Evolutionary conservation across 208 protist species (phyloP).

Genomic region (Leishmania guyanensis): DNA sequence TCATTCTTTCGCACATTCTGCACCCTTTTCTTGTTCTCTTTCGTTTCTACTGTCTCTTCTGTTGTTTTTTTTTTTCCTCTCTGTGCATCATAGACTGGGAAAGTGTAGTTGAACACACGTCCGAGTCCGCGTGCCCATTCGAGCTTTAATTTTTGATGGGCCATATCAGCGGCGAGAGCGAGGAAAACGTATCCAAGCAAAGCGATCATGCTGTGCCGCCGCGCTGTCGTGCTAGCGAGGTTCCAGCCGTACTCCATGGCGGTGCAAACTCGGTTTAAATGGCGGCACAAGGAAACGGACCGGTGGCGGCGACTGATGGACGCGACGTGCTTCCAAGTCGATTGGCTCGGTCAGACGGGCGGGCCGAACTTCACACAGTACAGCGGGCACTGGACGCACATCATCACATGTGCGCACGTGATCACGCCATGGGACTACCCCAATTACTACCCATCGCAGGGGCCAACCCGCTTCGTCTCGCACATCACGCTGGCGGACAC

Average conservation of each 20-base stretch:
- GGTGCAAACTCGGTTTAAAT: constrained; percentile 89
- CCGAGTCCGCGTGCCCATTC: not conserved
- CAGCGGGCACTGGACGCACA: constrained; percentile 88
- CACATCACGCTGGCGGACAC: constrained; percentile 87
- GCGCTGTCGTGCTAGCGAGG: constrained; percentile 34
- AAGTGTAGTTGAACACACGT: not conserved
- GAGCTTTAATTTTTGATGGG: not conserved
- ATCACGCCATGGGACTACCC: constrained; percentile 92
- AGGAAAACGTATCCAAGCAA: no score
- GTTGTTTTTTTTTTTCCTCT: not conserved
- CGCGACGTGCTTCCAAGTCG: constrained; percentile 83
- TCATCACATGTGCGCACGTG: constrained; percentile 90
- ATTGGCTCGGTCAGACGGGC: constrained; percentile 84
- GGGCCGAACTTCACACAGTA: constrained; percentile 84
- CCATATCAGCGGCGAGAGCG: not conserved
- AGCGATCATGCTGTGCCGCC: constrained; percentile 19
- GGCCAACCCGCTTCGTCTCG: constrained; percentile 86
- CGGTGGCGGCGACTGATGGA: constrained; percentile 92
- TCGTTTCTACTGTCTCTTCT: not conserved
- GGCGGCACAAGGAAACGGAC: constrained; percentile 92
- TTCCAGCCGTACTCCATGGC: constrained; percentile 91
- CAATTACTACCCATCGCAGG: constrained; percentile 86
- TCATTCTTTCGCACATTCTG: not conserved
- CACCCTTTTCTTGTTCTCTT: not conserved
- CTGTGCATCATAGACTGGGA: not conserved